Evolutionary conservation across 2,329 filamentous ascomycete species (phyloP).

Genomic region (Aspergillus luchuensis): DNA sequence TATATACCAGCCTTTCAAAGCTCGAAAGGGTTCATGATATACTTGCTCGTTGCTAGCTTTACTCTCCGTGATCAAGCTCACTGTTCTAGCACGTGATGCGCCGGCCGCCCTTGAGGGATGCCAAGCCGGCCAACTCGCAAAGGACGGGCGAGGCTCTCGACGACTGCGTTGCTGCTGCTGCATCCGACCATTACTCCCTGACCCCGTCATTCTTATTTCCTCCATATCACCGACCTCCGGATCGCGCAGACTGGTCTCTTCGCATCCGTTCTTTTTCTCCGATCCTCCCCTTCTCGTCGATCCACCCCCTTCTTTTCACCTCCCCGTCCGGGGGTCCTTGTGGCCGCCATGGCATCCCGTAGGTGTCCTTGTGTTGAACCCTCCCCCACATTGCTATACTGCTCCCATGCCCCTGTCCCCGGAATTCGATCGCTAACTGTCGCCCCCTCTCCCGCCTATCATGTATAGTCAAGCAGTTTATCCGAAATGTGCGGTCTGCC

Average conservation of each 20-base stretch:
- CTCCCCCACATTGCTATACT: conserved; percentile 22
- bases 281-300: conserved; percentile 13
- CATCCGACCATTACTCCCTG: neutral
- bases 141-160: conserved; percentile 23
- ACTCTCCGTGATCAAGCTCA: no score
- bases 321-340: conserved; percentile 50
- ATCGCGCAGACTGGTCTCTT: conserved; percentile 26
- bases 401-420: conserved; percentile 25
- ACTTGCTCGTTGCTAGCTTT: no score
- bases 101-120: neutral
- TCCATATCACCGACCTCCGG: conserved; percentile 3
- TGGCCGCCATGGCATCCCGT: conserved; percentile 61
- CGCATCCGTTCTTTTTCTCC: conserved; percentile 20
- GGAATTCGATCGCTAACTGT: conserved; percentile 20
- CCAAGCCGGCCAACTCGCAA: conserved; percentile 25
- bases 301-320: conserved; percentile 14
- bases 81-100: neutral
- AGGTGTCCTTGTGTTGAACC: conserved; percentile 36
- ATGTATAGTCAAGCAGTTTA: conserved; percentile 92
- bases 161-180: neutral
- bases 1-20: no score
- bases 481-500: conserved; percentile 95
- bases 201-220: conserved; percentile 8
- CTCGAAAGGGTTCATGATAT: no score
- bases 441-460: conserved; percentile 7